These are phyloP conservation scores for Linnemannia hyalina DNA, from an alignment of 192 early-diverging fungal genomes.

Conservation along the genomic window DNA sequence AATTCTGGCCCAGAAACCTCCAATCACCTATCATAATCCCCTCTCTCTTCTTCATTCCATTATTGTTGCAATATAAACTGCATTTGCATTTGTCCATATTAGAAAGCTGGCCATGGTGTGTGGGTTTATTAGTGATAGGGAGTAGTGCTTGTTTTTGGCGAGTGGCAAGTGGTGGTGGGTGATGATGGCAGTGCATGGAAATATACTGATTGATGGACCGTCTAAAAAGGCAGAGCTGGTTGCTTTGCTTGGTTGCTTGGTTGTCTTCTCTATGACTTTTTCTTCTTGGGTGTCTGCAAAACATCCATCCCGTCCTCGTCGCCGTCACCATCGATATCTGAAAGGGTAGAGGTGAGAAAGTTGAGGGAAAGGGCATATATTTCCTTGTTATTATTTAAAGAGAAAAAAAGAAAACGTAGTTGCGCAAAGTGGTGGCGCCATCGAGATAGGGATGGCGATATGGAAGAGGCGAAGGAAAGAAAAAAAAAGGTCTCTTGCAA, in stretches of 20 bases:
- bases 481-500: not conserved
- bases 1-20: not conserved
- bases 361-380: not conserved
- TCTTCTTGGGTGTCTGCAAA: slow-evolving; percentile 49
- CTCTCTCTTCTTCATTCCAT: too few species aligned
- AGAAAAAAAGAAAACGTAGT: not conserved
- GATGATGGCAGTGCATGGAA: too few species aligned
- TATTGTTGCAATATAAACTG: too few species aligned
- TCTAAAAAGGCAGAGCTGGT: too few species aligned
- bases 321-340: slow-evolving; percentile 54
- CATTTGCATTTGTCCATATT: too few species aligned
- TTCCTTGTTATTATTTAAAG: not conserved
- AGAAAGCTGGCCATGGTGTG: too few species aligned
- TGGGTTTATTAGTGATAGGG: too few species aligned
- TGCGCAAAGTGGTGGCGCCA: not conserved
- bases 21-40: slow-evolving; percentile 4
- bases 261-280: slow-evolving; percentile 18
- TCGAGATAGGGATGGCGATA: not conserved
- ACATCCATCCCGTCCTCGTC: slow-evolving; percentile 50
- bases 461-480: too few species aligned
- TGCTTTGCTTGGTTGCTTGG: too few species aligned
- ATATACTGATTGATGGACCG: too few species aligned
- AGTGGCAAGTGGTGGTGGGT: too few species aligned
- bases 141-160: too few species aligned
- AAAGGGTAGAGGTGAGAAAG: not conserved